Evolutionary conservation across 1,284 basidiomycete genomes (phyloP), one percentile per base, ranked within the genome.

Genomic region (Pterula multifida): DNA sequence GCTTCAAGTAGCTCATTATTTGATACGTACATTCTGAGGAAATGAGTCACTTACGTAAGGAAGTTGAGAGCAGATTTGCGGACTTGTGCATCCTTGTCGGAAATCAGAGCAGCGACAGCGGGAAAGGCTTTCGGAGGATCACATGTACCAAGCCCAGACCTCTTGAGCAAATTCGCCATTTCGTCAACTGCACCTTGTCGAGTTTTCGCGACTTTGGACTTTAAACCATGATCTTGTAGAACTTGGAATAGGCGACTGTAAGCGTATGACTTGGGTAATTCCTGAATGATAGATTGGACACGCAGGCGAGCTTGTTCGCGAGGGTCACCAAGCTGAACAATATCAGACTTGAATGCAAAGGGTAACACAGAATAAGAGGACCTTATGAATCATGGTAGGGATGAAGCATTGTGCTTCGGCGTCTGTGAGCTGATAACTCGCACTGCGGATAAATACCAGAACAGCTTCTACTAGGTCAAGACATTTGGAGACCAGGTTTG

Each of bases 311-410:
- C 75, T 54, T 78, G 81, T 63, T 90, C 88, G 17, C 88, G 73
- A 42, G 85, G 79, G 65, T 90, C 87, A 9, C 88, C 88, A 52
- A 90, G 77, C 87, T 90, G 56, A 36, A 49, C 54, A 26, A 49
- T 53, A 39, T 53, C 55, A 47, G 45, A 26, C 19, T 45, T 21
- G 19, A 36, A 2, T 4, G 49, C 11, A 23, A 32, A 19, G 25
- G 36, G 42, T 22, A 4, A 54, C 32, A 45, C 2, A 26, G 51
- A 25, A 50, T 25, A 50, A 15, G 55, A 72, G 58, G 61, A 92
- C 92, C 75, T 97, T 98, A 69, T 82, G 80, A 36, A 97, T 77
- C 50, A 98, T 74, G 4, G 93, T 92, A 0, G 94, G 92, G 21
- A 98, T 77, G 58, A 98, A 90, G 54, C 90, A 85, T 48, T 80